Conservation (phyloP, 1,139 yeast genomes). For the Yamadazyma songkhlaensis region DNA sequence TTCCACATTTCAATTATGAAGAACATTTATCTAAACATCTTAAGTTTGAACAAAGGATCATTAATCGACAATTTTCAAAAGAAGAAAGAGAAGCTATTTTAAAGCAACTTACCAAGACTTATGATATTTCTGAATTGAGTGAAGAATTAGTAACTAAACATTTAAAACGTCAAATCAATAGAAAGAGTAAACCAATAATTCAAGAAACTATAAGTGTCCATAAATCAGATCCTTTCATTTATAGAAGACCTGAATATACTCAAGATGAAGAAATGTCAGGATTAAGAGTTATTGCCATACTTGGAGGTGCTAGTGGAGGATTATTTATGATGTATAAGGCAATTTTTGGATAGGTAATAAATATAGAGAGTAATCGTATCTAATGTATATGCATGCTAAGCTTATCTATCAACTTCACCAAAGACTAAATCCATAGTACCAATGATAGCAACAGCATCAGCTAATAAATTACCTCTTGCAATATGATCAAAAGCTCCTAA, state of each 20-base stretch:
- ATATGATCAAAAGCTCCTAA: constrained; percentile 86
- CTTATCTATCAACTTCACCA: constrained; percentile 88
- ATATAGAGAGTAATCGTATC: background rate
- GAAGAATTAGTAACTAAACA: constrained; percentile 46
- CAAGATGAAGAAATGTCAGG: constrained; percentile 21
- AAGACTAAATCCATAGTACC: constrained; percentile 96
- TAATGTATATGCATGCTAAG: constrained; percentile 1
- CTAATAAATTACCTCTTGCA: constrained; percentile 81
- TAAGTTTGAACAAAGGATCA: constrained; percentile 58
- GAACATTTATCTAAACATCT: constrained; percentile 60
- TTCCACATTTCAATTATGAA: constrained; percentile 75
- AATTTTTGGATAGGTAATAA: constrained; percentile 8
- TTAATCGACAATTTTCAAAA: constrained; percentile 34
- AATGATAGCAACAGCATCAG: constrained; percentile 91
- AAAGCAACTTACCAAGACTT: constrained; percentile 33
- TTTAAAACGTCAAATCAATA: constrained; percentile 38
- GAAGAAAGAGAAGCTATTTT: constrained; percentile 33
- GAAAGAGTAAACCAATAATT: constrained; percentile 9
- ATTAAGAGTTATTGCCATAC: constrained; percentile 21
- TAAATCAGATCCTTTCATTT: constrained; percentile 28
- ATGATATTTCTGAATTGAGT: constrained; percentile 27
- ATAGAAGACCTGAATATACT: constrained; percentile 21
- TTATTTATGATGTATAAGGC: constrained; percentile 24
- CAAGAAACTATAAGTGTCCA: constrained; percentile 8
- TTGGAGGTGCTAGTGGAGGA: constrained; percentile 36